Conservation (phyloP, 2,329 filamentous ascomycete genomes). For the Fusarium hostae region DNA sequence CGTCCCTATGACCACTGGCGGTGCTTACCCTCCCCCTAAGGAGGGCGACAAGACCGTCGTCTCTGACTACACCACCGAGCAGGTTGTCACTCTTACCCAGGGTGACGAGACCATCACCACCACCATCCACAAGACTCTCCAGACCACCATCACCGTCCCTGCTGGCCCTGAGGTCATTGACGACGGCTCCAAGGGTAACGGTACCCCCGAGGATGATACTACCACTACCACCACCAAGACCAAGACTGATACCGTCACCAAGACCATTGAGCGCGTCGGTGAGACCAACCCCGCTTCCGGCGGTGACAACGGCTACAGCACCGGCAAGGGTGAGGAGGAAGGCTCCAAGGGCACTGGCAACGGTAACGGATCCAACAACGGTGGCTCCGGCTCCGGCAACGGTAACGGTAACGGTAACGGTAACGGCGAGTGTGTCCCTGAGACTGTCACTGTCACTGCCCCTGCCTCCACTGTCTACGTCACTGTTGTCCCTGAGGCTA, state of each 20-base stretch:
- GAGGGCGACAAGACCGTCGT: conserved; percentile 37
- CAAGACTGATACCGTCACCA: conserved; percentile 50
- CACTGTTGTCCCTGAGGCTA: conserved; percentile 44
- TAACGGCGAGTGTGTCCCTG: conserved; percentile 33
- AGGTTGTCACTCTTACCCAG: conserved; percentile 51
- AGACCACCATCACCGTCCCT: conserved; percentile 52
- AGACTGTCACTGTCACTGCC: conserved; percentile 48
- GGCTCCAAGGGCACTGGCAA: conserved; percentile 23
- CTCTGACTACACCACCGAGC: conserved; percentile 47
- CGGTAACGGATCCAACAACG: conserved; percentile 24
- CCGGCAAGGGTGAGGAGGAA: conserved; percentile 13
- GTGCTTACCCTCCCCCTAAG: conserved; percentile 40
- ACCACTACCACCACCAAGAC: conserved; percentile 55
- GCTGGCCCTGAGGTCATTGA: conserved; percentile 28
- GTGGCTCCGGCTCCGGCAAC: neutral
- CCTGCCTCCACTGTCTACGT: conserved; percentile 52
- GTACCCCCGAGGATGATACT: conserved; percentile 43
- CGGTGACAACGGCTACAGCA: conserved; percentile 35
- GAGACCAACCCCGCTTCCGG: conserved; percentile 39
- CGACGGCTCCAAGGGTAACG: conserved; percentile 34
- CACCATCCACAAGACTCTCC: conserved; percentile 56
- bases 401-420: conserved; percentile 3
- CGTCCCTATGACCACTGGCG: conserved; percentile 52
- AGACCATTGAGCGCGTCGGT: conserved; percentile 48
- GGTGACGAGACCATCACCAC: conserved; percentile 54